phyloP scores from a whole-genome alignment of 768 basidiomycete species.

The Amanita inopinata region DNA sequence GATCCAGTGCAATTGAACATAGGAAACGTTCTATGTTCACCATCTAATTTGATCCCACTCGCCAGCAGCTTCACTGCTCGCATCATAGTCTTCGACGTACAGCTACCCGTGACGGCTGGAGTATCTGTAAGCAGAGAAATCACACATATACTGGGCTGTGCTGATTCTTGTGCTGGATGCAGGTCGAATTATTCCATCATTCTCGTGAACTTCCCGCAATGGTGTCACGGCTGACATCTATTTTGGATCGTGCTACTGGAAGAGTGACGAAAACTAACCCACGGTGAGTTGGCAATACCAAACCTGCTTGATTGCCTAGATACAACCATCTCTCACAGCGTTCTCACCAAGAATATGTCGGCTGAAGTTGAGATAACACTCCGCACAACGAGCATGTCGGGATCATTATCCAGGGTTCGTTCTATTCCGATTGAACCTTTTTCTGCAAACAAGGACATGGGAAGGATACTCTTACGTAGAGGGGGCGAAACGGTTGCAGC shows the following conservation, averaged over 20 bases:
- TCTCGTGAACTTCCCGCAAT: slow-evolving; percentile 88
- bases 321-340: slow-evolving; percentile 31
- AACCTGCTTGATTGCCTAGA: not conserved
- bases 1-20: slow-evolving; percentile 82
- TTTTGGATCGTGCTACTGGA: slow-evolving; percentile 71
- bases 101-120: slow-evolving; percentile 81
- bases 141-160: too few species aligned
- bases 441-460: slow-evolving; percentile 90
- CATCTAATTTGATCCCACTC: slow-evolving; percentile 60
- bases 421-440: slow-evolving; percentile 86
- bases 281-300: slow-evolving; percentile 37
- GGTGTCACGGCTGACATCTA: slow-evolving; percentile 69
- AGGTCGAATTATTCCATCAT: slow-evolving; percentile 95
- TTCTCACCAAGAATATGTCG: slow-evolving; percentile 75
- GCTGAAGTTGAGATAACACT: slow-evolving; percentile 82
- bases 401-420: slow-evolving; percentile 31
- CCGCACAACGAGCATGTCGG: slow-evolving; percentile 44
- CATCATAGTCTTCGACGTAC: slow-evolving; percentile 89
- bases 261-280: slow-evolving; percentile 69
- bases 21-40: slow-evolving; percentile 83
- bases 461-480: slow-evolving; percentile 76
- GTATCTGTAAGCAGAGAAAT: slow-evolving; percentile 48
- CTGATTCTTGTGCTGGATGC: slow-evolving; percentile 1
- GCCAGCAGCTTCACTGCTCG: slow-evolving; percentile 73
- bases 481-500: slow-evolving; percentile 93